A percentile compares a stretch with the other conserved stretches of the same genome.
Conservation (phyloP, 345 rosid genomes). For the Firmiana major region DNA sequence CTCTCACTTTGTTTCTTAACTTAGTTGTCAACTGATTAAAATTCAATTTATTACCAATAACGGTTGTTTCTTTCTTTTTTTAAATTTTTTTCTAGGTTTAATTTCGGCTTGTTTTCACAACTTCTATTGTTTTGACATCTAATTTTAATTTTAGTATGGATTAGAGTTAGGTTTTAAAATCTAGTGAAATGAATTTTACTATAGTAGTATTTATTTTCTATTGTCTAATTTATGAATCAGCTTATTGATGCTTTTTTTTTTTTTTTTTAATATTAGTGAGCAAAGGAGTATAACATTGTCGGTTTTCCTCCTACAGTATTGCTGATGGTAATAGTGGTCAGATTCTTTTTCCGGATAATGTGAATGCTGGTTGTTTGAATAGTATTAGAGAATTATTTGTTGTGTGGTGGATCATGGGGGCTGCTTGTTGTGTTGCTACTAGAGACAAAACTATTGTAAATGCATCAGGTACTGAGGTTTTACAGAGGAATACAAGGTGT, state of each 20-base stretch:
- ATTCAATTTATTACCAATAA: background rate
- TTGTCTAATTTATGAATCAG: background rate
- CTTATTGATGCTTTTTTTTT: background rate
- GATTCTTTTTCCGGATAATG: slow-evolving; percentile 19
- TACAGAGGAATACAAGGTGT: slow-evolving; percentile 57
- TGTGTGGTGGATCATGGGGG: slow-evolving; percentile 61
- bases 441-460: slow-evolving; percentile 70
- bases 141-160: background rate
- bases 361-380: slow-evolving; percentile 24
- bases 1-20: background rate
- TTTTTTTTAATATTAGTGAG: background rate
- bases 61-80: background rate
- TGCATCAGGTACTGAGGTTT: slow-evolving; percentile 49
- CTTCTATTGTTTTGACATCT: background rate
- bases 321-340: background rate
- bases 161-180: background rate
- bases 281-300: background rate
- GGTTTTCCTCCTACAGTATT: slow-evolving; percentile 3
- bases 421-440: slow-evolving; percentile 94
- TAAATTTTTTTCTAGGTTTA: background rate
- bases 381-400: slow-evolving; percentile 9
- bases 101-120: background rate
- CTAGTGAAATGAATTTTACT: no score
- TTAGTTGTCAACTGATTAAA: background rate
- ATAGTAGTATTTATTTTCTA: background rate